These are phyloP conservation scores for Phytophthora hybrid DNA, from an alignment of 352 stramenopile species.

Conservation along the genomic window DNA sequence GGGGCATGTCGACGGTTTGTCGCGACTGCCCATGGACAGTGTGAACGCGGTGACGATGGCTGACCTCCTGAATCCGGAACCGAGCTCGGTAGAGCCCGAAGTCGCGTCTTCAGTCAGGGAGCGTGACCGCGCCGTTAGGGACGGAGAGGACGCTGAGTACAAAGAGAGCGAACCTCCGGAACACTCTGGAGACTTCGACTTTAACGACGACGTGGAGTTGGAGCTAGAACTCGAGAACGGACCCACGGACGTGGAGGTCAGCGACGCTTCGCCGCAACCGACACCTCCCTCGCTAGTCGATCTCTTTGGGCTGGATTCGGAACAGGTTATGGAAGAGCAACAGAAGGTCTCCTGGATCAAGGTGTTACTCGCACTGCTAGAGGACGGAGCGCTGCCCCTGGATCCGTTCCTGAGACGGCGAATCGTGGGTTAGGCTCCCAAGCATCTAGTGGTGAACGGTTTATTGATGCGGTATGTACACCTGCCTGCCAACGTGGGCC, in stretches of 20 bases:
- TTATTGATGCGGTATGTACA: slow-evolving; percentile 7
- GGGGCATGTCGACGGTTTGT: slow-evolving; percentile 10
- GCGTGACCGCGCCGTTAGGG: not conserved
- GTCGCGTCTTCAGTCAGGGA: not conserved
- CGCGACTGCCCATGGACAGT: not conserved
- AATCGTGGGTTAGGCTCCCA: not conserved
- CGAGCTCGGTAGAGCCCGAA: not conserved
- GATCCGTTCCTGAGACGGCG: slow-evolving; percentile 4
- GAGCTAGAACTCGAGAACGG: not conserved
- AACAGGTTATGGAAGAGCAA: not conserved
- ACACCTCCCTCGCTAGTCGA: not conserved
- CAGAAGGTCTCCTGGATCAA: not conserved
- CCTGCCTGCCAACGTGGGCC: not conserved
- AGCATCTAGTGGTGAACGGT: not conserved
- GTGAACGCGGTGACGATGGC: not conserved
- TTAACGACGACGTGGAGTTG: not conserved
- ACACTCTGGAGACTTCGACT: no score
- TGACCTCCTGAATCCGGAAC: not conserved
- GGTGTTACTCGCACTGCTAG: slow-evolving; percentile 1
- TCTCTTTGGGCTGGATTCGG: not conserved
- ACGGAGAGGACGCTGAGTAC: not conserved
- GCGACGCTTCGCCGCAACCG: not conserved
- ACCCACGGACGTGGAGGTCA: not conserved
- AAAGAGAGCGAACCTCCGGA: not conserved
- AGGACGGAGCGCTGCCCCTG: not conserved